These are phyloP conservation scores for Cardamine chenopodiifolia DNA, from an alignment of 345 rosid genomes.

Conservation along the genomic window DNA sequence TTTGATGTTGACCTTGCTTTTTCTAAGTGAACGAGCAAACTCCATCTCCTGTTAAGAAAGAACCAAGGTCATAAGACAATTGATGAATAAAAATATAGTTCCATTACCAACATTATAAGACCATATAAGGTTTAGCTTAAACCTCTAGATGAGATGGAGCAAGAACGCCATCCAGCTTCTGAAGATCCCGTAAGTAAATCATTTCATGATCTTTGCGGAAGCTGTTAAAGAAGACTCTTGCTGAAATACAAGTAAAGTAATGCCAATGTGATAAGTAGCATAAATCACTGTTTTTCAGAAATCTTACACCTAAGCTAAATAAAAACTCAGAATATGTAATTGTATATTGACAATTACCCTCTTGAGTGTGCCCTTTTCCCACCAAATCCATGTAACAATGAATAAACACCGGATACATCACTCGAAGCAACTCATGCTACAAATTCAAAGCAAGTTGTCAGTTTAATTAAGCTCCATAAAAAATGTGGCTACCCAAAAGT, in stretches of 20 bases:
- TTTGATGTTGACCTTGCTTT: conserved; percentile 85
- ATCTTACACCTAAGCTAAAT: not conserved
- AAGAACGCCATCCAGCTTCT: conserved; percentile 92
- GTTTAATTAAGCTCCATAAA: not conserved
- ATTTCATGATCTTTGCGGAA: conserved; percentile 89
- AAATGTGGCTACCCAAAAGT: not conserved
- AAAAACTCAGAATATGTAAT: not conserved
- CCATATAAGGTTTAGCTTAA: conserved; percentile 17
- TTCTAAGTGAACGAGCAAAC: conserved; percentile 84
- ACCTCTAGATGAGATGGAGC: conserved; percentile 95
- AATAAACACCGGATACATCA: conserved; percentile 93
- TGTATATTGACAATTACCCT: conserved; percentile 53
- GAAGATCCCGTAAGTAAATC: conserved; percentile 88
- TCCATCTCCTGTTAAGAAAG: conserved; percentile 51
- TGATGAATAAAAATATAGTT: not conserved
- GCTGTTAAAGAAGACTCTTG: conserved; percentile 71
- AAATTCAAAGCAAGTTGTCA: conserved; percentile 30
- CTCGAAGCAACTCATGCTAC: conserved; percentile 96
- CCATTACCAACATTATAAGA: not conserved
- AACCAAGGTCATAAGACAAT: conserved; percentile 16
- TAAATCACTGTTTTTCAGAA: not conserved
- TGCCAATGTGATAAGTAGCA: not conserved
- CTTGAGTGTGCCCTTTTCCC: conserved; percentile 77
- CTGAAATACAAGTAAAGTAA: conserved; percentile 45
- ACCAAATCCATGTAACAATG: conserved; percentile 95